Conservation (phyloP, 2,329 filamentous ascomycete genomes). For the Teratosphaeria zuluensis region DNA sequence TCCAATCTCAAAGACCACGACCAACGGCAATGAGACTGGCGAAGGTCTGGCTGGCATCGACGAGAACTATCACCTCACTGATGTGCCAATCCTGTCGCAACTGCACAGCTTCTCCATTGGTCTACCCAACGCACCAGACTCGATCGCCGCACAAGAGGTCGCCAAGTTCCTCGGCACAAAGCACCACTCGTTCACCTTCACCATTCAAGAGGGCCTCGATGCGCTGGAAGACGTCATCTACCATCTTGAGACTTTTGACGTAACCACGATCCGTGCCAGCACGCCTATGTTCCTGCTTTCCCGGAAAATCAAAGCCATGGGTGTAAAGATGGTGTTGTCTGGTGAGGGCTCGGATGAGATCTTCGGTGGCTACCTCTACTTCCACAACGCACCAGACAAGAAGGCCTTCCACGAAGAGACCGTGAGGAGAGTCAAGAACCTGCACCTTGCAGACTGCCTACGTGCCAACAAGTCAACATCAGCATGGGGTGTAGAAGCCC, state of each 20-base stretch:
- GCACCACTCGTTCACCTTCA: conserved; percentile 97
- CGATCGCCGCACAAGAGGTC: conserved; percentile 81
- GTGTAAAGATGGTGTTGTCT: conserved; percentile 97
- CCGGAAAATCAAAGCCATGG: conserved; percentile 98
- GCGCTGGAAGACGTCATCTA: conserved; percentile 95
- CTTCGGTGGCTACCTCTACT: conserved; percentile 97
- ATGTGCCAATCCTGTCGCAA: conserved; percentile 82
- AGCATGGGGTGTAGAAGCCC: conserved; percentile 94
- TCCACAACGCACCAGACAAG: conserved; percentile 87
- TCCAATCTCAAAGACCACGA: conserved; percentile 15
- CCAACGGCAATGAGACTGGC: conserved; percentile 40
- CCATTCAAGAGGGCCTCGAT: conserved; percentile 92
- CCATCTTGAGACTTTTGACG: conserved; percentile 95
- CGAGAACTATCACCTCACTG: conserved; percentile 79
- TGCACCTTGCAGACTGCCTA: conserved; percentile 92
- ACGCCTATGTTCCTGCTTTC: conserved; percentile 98
- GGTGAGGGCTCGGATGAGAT: conserved; percentile 97
- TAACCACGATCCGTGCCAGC: conserved; percentile 95
- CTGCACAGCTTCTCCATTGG: conserved; percentile 99
- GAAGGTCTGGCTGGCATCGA: conserved; percentile 87
- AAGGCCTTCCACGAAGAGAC: conserved; percentile 93
- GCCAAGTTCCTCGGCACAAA: conserved; percentile 95
- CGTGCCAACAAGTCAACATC: conserved; percentile 98
- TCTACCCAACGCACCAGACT: conserved; percentile 84
- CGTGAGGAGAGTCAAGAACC: conserved; percentile 86